Evolutionary conservation across 2,329 filamentous ascomycete genomes (phyloP).

Genomic region (Daldinia eschscholtzii): DNA sequence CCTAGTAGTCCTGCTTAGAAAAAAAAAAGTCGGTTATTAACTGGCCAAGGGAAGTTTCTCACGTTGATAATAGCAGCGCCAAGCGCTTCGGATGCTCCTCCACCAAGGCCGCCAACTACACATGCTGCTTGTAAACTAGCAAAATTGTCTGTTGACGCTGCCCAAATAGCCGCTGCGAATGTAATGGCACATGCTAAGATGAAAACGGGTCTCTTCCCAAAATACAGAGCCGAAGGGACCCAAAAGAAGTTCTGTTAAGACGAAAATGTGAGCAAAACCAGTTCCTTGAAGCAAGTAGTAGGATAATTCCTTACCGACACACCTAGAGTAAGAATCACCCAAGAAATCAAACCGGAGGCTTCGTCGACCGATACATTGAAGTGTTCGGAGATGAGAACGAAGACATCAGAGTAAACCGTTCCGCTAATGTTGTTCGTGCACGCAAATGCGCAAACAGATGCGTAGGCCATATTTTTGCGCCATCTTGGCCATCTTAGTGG

Average conservation of each 20-base stretch:
- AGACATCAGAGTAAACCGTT: conserved; percentile 26
- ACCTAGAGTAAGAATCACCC: conserved; percentile 25
- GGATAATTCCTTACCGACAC: conserved; percentile 15
- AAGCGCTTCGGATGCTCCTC: conserved; percentile 28
- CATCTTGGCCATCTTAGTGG: conserved; percentile 25
- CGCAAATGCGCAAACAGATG: conserved; percentile 25
- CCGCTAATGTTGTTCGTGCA: conserved; percentile 30
- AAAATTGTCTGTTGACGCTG: conserved; percentile 17
- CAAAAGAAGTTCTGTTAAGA: conserved; percentile 24
- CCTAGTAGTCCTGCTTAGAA: conserved; percentile 11
- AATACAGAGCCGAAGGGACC: conserved; percentile 27
- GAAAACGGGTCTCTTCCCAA: conserved; percentile 29
- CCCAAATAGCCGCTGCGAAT: conserved; percentile 25
- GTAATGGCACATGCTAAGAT: conserved; percentile 21
- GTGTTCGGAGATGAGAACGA: conserved; percentile 20
- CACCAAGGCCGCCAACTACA: conserved; percentile 23
- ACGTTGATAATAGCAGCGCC: conserved; percentile 32
- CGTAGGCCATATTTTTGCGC: conserved; percentile 25
- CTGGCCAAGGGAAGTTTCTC: neutral
- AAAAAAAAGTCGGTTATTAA: neutral
- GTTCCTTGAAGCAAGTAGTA: neutral
- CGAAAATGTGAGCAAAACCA: neutral
- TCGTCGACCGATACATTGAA: conserved; percentile 20
- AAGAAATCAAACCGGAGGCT: conserved; percentile 26
- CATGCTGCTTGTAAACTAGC: conserved; percentile 20